Base-by-base conservation (phyloP, 148 eudicot species). In the Beta vulgaris region DNA sequence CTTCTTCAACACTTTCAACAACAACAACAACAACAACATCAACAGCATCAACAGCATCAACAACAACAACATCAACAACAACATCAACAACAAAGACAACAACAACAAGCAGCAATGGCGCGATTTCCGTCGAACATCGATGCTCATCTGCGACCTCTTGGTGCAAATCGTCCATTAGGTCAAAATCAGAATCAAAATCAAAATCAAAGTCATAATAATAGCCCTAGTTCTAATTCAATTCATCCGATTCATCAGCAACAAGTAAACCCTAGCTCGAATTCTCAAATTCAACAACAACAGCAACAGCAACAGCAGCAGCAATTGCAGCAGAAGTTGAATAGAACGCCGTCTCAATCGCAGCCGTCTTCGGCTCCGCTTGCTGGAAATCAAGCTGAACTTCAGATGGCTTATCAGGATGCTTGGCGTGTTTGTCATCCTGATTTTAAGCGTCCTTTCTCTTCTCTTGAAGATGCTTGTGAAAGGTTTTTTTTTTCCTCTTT, bases 361-460 rank as follows among this genome's bases (percentile, higher is more conserved):
- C 78, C 55, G 51, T 34, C 40, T 66, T 39, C 69, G 3, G 28
- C 79, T 10, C 78, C 83, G 3, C 29, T 84, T 61, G 79, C 62
- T 36, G 81, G 83, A 4, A 89, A 86, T 44, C 88, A 84, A 66
- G 85, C 76, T 25, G 97, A 89, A 84, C 80, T 91, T 32, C 98
- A 91, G 84, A 83, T 91, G 88, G 91, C 98, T 7, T 93, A 91
- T 59, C 97, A 93, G 85, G 98, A 93, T 71, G 97, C 97, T 29
- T 90, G 94, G 97, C 86, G 87, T 26, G 97, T 93, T 26, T 93
- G 98, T 23, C 98, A 93, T 73, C 98, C 98, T 1, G 97, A 93
- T 63, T 86, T 85, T 74, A 88, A 88, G 71, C 85, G 88, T n/a
- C 95, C 98, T 43, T 91, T 93, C 74, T 74, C 97, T 43, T 90